These are phyloP conservation scores for Lipomyces anomalus DNA, from an alignment of 805 yeast species.

Conservation along the genomic window DNA sequence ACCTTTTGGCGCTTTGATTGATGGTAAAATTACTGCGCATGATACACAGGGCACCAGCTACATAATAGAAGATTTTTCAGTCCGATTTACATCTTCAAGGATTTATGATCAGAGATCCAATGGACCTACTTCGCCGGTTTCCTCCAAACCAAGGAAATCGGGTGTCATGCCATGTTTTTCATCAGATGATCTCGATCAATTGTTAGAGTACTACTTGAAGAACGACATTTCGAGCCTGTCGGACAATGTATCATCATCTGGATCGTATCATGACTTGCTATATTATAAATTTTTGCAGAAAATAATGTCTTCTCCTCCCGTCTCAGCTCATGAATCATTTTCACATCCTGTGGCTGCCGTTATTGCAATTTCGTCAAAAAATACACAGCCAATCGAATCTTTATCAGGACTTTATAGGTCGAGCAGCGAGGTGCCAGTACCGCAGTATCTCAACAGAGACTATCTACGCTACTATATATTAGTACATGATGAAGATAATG, in stretches of 20 bases:
- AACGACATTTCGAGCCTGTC: slow-evolving; percentile 27
- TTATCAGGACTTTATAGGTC: slow-evolving; percentile 48
- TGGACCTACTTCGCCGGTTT: too few species aligned
- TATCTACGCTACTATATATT: slow-evolving; percentile 51
- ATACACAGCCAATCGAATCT: slow-evolving; percentile 53
- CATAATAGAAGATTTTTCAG: slow-evolving; percentile 48
- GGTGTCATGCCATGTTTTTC: slow-evolving; percentile 11
- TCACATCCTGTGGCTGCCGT: slow-evolving; percentile 80
- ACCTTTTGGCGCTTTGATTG: slow-evolving; percentile 53
- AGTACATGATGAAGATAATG: slow-evolving; percentile 44
- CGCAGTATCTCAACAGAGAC: slow-evolving; percentile 60
- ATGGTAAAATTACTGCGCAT: slow-evolving; percentile 45
- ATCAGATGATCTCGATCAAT: slow-evolving; percentile 11
- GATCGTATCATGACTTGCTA: slow-evolving; percentile 35
- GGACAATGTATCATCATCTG: slow-evolving; percentile 5
- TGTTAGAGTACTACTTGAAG: slow-evolving; percentile 9
- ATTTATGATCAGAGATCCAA: not conserved
- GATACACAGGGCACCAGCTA: slow-evolving; percentile 48
- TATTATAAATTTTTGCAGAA: slow-evolving; percentile 56
- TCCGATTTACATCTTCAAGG: slow-evolving; percentile 40
- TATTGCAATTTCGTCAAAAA: slow-evolving; percentile 55
- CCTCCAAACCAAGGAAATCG: too few species aligned
- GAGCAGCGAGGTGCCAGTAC: slow-evolving; percentile 39
- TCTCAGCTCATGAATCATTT: slow-evolving; percentile 77
- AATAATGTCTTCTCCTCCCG: slow-evolving; percentile 50